These are phyloP conservation scores for Phycomyces blakesleeanus DNA, from an alignment of 192 early-diverging fungal genomes.

Conservation along the genomic window DNA sequence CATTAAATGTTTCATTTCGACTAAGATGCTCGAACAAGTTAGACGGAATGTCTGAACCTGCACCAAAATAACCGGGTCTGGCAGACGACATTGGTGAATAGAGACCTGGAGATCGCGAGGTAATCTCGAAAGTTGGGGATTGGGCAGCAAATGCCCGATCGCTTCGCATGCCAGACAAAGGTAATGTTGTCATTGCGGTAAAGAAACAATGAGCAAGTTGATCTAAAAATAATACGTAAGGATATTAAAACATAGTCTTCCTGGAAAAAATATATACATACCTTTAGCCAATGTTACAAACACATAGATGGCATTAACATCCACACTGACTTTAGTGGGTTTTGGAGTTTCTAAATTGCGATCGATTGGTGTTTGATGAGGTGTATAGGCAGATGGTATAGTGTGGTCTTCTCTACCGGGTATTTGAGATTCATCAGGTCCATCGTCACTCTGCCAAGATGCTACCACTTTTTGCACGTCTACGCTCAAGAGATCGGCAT, in stretches of 20 bases:
- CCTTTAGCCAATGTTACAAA: slow-evolving; percentile 26
- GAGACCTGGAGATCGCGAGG: slow-evolving; percentile 22
- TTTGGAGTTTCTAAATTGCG: not conserved
- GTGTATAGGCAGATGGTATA: not conserved
- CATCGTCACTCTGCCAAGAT: slow-evolving; percentile 7
- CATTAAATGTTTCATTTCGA: slow-evolving; percentile 32
- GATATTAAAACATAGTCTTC: slow-evolving; percentile 1
- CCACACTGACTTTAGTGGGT: slow-evolving; percentile 28
- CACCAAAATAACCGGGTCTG: slow-evolving; percentile 21
- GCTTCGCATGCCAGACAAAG: not conserved
- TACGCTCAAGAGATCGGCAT: slow-evolving; percentile 23
- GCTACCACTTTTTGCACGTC: slow-evolving; percentile 22
- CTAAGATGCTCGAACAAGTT: slow-evolving; percentile 41
- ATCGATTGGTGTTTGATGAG: not conserved
- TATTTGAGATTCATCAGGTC: not conserved
- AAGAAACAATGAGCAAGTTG: slow-evolving; percentile 27
- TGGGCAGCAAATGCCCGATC: slow-evolving; percentile 14
- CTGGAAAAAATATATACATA: slow-evolving; percentile 7
- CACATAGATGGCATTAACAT: slow-evolving; percentile 23
- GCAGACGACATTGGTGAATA: slow-evolving; percentile 8
- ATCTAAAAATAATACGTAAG: slow-evolving; percentile 22
- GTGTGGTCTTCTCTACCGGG: not conserved
- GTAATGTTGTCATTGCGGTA: slow-evolving; percentile 21
- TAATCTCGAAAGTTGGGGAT: slow-evolving; percentile 43
- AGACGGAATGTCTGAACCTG: slow-evolving; percentile 33